These are phyloP conservation scores for Mycena kentingensis DNA, from an alignment of 768 basidiomycete species.

Conservation along the genomic window DNA sequence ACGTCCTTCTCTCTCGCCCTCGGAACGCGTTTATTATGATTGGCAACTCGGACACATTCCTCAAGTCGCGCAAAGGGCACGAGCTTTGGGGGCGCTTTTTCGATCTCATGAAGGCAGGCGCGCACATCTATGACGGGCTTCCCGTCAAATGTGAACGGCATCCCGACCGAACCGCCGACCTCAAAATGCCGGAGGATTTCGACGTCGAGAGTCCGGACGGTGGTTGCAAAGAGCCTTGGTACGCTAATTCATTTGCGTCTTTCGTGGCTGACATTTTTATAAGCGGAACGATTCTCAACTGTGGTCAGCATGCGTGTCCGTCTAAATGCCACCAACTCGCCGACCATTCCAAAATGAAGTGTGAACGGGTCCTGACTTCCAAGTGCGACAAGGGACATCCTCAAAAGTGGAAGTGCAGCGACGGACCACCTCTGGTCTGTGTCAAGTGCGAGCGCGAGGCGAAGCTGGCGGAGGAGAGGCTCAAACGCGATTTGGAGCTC, in stretches of 20 bases:
- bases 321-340: constrained; percentile 61
- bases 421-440: constrained; percentile 34
- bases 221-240: constrained; percentile 66
- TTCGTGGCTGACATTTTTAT: neutral
- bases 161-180: constrained; percentile 37
- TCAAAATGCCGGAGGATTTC: constrained; percentile 51
- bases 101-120: constrained; percentile 39
- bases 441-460: constrained; percentile 38
- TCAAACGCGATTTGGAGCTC: constrained; percentile 34
- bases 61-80: constrained; percentile 48
- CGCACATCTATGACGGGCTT: constrained; percentile 59
- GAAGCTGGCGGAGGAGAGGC: constrained; percentile 39
- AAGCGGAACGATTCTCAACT: constrained; percentile 52
- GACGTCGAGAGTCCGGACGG: constrained; percentile 58
- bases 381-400: constrained; percentile 51
- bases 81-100: constrained; percentile 57
- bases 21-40: constrained; percentile 66
- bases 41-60: constrained; percentile 64
- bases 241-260: constrained; percentile 19
- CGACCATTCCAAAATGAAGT: constrained; percentile 57
- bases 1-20: constrained; percentile 70
- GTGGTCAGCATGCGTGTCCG: constrained; percentile 55
- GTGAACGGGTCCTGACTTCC: constrained; percentile 37
- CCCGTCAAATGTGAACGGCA: constrained; percentile 63
- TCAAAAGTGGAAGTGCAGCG: constrained; percentile 42